Evolutionary conservation across 352 stramenopile genomes (phyloP), one percentile per base, ranked within the genome.

Genomic region (Phytophthora sansomeana): DNA sequence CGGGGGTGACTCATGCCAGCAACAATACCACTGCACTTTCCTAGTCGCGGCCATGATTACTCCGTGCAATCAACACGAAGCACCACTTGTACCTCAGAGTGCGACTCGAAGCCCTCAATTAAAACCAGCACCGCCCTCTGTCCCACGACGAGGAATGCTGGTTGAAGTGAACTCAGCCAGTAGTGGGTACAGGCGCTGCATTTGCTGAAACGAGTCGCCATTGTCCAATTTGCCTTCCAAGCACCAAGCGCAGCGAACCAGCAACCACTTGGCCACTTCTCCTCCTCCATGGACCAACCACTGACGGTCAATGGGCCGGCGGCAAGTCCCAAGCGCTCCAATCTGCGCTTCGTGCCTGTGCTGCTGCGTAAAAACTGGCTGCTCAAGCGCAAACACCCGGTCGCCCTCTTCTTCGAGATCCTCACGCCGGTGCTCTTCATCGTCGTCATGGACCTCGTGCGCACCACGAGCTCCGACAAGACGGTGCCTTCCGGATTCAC

Each of bases 301-400:
- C 44, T 74, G 58, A 63, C 58, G 53, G 52, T 58, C 29, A 69
- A 60, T 5, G 59, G 5, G 19, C 42, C 59, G 2, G 58, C 39
- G 26, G n/a, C 29, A 5, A 21, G 38, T 14, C 29, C 35, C 30
- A 62, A 63, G 36, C 56, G 58, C 11, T 73, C 60, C 13, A 61
- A 74, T 29, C 55, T 81, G 58, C 78, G 74, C 44, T 89, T 87
- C 42, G 66, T 89, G 29, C 76, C 78, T 13, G 77, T 69, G 58
- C 60, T 93, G 39, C 75, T 93, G 53, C 76, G 83, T 49, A 93
- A 93, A 75, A 93, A 93, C 70, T 89, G 74, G 69, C 67, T 86
- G 74, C 85, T 93, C 67, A 93, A 93, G 78, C 77, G 74, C 49
- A 85, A 87, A 35, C 72, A 88, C 21, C 76, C 72, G 16, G 19